A percentile compares a stretch with the other conserved stretches of the same genome.
Evolutionary conservation across 1,284 basidiomycete genomes (phyloP).

Genomic region (Thecaphora thlaspeos): DNA sequence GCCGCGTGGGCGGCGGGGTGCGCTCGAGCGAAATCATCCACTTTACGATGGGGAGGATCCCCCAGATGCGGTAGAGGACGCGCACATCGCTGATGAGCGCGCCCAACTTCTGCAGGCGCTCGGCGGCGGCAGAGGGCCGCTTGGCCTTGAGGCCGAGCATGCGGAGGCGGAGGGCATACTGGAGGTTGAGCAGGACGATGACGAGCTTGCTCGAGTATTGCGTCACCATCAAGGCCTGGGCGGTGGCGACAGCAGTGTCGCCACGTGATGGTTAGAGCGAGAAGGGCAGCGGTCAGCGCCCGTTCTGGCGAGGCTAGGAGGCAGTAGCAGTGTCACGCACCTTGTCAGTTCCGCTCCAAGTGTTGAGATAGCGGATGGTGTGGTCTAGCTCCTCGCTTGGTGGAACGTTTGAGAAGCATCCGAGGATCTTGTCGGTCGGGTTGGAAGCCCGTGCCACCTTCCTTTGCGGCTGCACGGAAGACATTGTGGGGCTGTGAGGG

Average conservation of each 20-base stretch:
- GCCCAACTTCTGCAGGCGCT: slow-evolving; percentile 34
- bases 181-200: slow-evolving; percentile 45
- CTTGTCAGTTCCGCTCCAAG: slow-evolving; percentile 57
- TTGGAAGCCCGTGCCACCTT: slow-evolving; percentile 5
- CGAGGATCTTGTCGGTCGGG: slow-evolving; percentile 41
- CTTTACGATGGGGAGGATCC: slow-evolving; percentile 55
- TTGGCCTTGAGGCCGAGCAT: slow-evolving; percentile 28
- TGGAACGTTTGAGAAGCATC: slow-evolving; percentile 47
- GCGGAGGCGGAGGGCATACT: slow-evolving; percentile 44
- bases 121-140: slow-evolving; percentile 30
- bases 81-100: slow-evolving; percentile 49
- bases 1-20: slow-evolving; percentile 44
- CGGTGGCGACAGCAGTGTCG: too few species aligned
- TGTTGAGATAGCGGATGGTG: slow-evolving; percentile 52
- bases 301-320: too few species aligned
- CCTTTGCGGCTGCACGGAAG: background rate
- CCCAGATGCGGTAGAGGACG: slow-evolving; percentile 54
- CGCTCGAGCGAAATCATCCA: slow-evolving; percentile 55
- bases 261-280: too few species aligned
- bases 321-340: too few species aligned
- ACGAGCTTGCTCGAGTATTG: slow-evolving; percentile 53
- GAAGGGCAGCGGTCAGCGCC: too few species aligned
- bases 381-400: slow-evolving; percentile 47
- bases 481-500: too few species aligned
- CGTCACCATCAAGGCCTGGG: slow-evolving; percentile 51